Evolutionary conservation across 164 flowering plant species (phyloP).

Genomic region (Piper betle): DNA sequence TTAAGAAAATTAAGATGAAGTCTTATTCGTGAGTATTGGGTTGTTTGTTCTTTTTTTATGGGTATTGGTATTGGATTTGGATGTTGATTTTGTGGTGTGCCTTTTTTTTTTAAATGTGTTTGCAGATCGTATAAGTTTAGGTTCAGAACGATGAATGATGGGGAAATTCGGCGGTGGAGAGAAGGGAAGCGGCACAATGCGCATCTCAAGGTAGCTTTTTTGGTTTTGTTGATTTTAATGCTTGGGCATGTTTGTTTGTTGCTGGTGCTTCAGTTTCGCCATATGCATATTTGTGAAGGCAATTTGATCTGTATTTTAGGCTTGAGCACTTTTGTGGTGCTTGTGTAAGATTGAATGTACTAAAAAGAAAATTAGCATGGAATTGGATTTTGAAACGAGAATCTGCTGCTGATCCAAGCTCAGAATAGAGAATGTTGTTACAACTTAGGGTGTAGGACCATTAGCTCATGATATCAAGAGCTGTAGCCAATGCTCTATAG

Average conservation of each 20-base stretch:
- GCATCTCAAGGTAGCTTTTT: slow-evolving; percentile 48
- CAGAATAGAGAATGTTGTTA: too few relatives aligned
- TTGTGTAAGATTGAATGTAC: too few relatives aligned
- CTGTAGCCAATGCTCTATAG: too few relatives aligned
- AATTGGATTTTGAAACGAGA: too few relatives aligned
- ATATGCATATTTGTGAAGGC: not conserved
- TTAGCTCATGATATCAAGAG: too few relatives aligned
- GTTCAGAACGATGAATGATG: slow-evolving; percentile 71
- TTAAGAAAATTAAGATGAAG: slow-evolving; percentile 78
- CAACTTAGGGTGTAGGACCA: too few relatives aligned
- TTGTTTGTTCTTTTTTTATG: slow-evolving; percentile 2
- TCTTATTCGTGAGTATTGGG: slow-evolving; percentile 65
- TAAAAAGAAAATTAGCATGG: too few relatives aligned
- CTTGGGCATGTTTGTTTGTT: too few relatives aligned
- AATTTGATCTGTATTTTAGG: too few relatives aligned
- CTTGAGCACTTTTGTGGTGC: too few relatives aligned
- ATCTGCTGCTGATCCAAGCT: too few relatives aligned
- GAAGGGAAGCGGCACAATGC: slow-evolving; percentile 94
- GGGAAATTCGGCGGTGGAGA: slow-evolving; percentile 79
- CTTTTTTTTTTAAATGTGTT: not conserved
- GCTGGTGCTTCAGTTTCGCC: not conserved
- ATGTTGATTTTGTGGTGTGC: not conserved
- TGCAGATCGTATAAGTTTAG: slow-evolving; percentile 64
- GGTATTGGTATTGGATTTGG: not conserved
- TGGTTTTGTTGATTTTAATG: not conserved